A percentile compares a stretch with the other conserved stretches of the same genome.
Evolutionary conservation across 2,329 filamentous ascomycete genomes (phyloP).

Genomic region (Ilyonectria mors-panacis): DNA sequence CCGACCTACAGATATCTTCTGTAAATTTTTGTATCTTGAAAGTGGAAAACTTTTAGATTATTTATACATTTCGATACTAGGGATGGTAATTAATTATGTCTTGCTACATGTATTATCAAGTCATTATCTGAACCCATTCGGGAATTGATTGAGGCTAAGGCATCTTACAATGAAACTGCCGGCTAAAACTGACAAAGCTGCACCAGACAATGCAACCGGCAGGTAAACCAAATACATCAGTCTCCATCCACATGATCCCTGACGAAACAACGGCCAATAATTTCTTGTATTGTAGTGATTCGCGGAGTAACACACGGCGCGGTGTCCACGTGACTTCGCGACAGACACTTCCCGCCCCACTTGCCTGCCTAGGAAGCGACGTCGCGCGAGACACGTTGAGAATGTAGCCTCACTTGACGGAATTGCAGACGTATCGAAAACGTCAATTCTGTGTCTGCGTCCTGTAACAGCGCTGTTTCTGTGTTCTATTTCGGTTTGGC

Average conservation of each 20-base stretch:
- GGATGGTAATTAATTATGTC: too few relatives aligned
- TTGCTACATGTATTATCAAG: too few relatives aligned
- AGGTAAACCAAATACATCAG: too few relatives aligned
- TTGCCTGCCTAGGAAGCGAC: not conserved
- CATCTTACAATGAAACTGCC: too few relatives aligned
- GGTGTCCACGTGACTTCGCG: not conserved
- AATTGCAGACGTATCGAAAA: not conserved
- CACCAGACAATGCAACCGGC: too few relatives aligned
- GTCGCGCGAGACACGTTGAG: not conserved
- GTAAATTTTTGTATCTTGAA: slow-evolving; percentile 49
- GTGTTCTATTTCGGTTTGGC: not conserved
- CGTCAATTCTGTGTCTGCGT: not conserved
- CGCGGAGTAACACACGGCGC: too few relatives aligned
- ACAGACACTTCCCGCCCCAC: not conserved
- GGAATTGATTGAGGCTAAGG: too few relatives aligned
- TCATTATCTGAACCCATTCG: too few relatives aligned
- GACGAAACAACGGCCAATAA: too few relatives aligned
- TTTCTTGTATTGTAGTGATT: too few relatives aligned
- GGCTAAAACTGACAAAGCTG: too few relatives aligned
- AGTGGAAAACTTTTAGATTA: not conserved
- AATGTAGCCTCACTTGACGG: not conserved
- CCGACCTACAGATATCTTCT: slow-evolving; percentile 73
- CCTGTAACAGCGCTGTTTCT: not conserved
- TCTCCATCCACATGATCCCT: too few relatives aligned
- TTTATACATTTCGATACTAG: not conserved